A percentile compares a stretch with the other conserved stretches of the same genome.
These are phyloP conservation scores for Astrocystis sublimbata DNA, from an alignment of 495 filamentous ascomycete species.

Conservation along the genomic window DNA sequence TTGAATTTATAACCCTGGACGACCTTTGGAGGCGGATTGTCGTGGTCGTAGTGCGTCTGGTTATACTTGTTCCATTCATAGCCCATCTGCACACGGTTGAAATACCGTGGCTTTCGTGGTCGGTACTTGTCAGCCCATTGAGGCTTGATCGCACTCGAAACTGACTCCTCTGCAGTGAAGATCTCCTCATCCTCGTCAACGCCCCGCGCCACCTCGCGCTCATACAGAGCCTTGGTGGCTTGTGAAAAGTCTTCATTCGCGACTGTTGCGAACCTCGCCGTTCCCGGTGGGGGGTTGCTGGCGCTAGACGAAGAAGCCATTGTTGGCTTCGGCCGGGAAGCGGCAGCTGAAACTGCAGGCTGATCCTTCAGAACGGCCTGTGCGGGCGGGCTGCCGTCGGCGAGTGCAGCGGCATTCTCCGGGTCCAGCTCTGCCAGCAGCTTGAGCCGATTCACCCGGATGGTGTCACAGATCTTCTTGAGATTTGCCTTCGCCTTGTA, in stretches of 20 bases:
- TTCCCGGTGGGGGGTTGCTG: conserved; percentile 55
- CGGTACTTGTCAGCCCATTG: conserved; percentile 90
- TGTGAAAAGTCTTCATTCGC: conserved; percentile 87
- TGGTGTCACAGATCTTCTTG: conserved; percentile 74
- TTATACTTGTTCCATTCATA: conserved; percentile 99
- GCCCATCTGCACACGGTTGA: conserved; percentile 98
- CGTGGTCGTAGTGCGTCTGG: conserved; percentile 98
- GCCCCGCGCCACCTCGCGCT: conserved; percentile 89
- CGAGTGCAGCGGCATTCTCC: conserved; percentile 63
- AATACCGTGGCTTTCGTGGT: conserved; percentile 92
- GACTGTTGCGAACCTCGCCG: conserved; percentile 71
- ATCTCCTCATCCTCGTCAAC: conserved; percentile 95
- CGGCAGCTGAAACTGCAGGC: conserved; percentile 22
- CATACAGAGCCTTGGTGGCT: conserved; percentile 87
- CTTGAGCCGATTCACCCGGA: conserved; percentile 72
- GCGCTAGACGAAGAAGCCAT: conserved; percentile 19
- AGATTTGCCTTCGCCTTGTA: conserved; percentile 92
- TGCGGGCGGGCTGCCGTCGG: conserved; percentile 31
- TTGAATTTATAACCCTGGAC: conserved; percentile 99
- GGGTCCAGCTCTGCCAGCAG: conserved; percentile 67
- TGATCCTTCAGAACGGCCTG: conserved; percentile 26
- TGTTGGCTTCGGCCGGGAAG: conserved; percentile 17
- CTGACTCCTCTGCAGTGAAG: conserved; percentile 85
- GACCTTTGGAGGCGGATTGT: conserved; percentile 96
- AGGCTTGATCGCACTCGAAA: conserved; percentile 62